Conservation (phyloP, 192 early-diverging fungal genomes). For the Coemansia sp. region DNA sequence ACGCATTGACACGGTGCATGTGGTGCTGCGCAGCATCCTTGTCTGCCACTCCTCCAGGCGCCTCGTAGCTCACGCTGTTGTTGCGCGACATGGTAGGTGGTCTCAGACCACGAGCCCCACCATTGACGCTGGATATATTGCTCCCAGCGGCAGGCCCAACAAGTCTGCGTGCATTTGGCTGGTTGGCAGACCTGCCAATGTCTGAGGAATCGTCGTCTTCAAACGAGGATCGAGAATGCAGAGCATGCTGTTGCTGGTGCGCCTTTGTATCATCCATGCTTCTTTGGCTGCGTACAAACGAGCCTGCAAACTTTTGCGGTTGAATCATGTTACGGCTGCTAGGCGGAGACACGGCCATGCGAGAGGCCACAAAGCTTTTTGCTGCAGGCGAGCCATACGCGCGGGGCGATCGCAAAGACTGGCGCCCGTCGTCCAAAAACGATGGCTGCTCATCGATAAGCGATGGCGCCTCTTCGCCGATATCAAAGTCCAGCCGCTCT, state of each 20-base stretch:
- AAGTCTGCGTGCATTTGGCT: conserved; percentile 4
- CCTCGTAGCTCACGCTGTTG: conserved; percentile 17
- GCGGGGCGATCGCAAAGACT: conserved; percentile 24
- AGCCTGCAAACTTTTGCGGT: conserved; percentile 4
- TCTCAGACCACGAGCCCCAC: conserved; percentile 2
- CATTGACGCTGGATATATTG: conserved; percentile 3
- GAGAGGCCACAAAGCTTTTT: conserved; percentile 41
- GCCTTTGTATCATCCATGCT: conserved; percentile 5
- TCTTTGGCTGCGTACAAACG: conserved; percentile 6
- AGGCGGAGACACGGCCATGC: conserved; percentile 35
- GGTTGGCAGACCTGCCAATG: conserved; percentile 2
- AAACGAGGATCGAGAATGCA: conserved; percentile 8
- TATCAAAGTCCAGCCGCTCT: conserved; percentile 23
- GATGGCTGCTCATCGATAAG: conserved; percentile 49
- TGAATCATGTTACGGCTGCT: neutral
- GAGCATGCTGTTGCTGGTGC: conserved; percentile 12
- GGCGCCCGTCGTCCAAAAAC: conserved; percentile 35
- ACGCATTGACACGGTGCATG: conserved; percentile 31
- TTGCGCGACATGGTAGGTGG: conserved; percentile 21
- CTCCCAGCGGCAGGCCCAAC: neutral
- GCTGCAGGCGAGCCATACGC: conserved; percentile 47
- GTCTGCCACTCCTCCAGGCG: conserved; percentile 7
- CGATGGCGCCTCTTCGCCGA: conserved; percentile 29
- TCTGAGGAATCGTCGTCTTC: conserved; percentile 10
- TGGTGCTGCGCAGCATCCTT: conserved; percentile 21